Evolutionary conservation across 805 yeast genomes (phyloP), one percentile per base, ranked within the genome.

Genomic region (Yarrowia sp.): DNA sequence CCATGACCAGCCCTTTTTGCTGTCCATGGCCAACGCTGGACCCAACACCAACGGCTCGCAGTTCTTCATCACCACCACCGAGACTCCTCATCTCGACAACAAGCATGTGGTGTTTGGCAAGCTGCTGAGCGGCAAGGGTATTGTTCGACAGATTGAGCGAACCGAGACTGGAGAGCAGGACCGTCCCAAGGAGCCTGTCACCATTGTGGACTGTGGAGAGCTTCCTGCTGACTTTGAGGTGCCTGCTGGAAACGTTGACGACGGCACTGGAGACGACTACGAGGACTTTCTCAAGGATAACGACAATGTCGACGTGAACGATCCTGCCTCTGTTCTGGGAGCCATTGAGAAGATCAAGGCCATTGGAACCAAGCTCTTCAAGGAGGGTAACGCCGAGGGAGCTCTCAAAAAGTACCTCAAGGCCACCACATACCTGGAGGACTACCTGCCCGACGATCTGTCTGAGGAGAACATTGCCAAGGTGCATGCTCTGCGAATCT

Each of bases 11-110:
- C 98, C 98, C 64, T 92, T 88, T 76, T 80, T 95, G 70, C 82
- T 93, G 70, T 90, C 96, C 8, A 95, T 93, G 98, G 98, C 99
- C 66, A 93, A 93, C 73, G 90, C 98, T 4, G 98, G 98, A 17
- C 92, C 96, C 66, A 85, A 87, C 75, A 93, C 98, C 56, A 95
- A 95, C 73, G 98, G 98, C 0, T 91, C 97, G 2, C 98, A 93
- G 77, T 95, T 91, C 71, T 93, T 93, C 76, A 86, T 93, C 71
- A 93, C 99, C 28, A 90, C 97, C 2, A 95, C 85, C 2, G 86
- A 91, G 44, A 91, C 98, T 1, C 97, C 98, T 7, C 98, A 93
- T 76, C 83, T 95, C 69, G 93, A 95, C 74, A 96, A 93, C 26
- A 93, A 93, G 76, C 99, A 95, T 75, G 98, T 92, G 62, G 98